Conservation (phyloP, 2,329 filamentous ascomycete genomes). For the Calonectria honghensis region DNA sequence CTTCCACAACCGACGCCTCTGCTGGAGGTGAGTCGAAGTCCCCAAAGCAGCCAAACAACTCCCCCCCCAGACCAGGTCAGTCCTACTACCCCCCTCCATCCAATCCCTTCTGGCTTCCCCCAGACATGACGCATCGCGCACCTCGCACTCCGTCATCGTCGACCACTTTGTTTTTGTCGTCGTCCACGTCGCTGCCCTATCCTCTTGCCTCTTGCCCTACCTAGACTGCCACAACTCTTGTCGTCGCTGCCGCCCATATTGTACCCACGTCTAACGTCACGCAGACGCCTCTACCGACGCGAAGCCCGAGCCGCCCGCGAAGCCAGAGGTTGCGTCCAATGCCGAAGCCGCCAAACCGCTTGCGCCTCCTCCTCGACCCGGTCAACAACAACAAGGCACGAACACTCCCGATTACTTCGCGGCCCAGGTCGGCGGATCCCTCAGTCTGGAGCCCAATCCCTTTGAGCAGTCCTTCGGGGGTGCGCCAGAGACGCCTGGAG, state of each 20-base stretch:
- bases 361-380: slow-evolving; percentile 81
- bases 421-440: slow-evolving; percentile 70
- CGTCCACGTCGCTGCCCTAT: slow-evolving; percentile 29
- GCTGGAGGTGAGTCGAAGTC: slow-evolving; percentile 68
- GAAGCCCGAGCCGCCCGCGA: slow-evolving; percentile 68
- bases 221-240: slow-evolving; percentile 38
- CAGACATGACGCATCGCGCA: slow-evolving; percentile 54
- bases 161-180: slow-evolving; percentile 43
- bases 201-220: slow-evolving; percentile 44
- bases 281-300: slow-evolving; percentile 66
- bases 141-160: slow-evolving; percentile 50
- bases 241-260: slow-evolving; percentile 43
- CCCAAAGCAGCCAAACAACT: slow-evolving; percentile 67
- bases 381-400: slow-evolving; percentile 68
- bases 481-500: slow-evolving; percentile 86
- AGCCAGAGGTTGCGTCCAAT: slow-evolving; percentile 71
- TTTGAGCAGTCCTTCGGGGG: slow-evolving; percentile 95
- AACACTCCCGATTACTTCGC: slow-evolving; percentile 83
- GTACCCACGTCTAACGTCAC: slow-evolving; percentile 50
- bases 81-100: slow-evolving; percentile 38
- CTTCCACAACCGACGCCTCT: slow-evolving; percentile 64
- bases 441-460: slow-evolving; percentile 92
- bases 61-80: slow-evolving; percentile 67
- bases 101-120: slow-evolving; percentile 37
- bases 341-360: slow-evolving; percentile 79